phyloP scores from a whole-genome alignment of 352 stramenopile genomes.

The Globisporangium viniferum region DNA sequence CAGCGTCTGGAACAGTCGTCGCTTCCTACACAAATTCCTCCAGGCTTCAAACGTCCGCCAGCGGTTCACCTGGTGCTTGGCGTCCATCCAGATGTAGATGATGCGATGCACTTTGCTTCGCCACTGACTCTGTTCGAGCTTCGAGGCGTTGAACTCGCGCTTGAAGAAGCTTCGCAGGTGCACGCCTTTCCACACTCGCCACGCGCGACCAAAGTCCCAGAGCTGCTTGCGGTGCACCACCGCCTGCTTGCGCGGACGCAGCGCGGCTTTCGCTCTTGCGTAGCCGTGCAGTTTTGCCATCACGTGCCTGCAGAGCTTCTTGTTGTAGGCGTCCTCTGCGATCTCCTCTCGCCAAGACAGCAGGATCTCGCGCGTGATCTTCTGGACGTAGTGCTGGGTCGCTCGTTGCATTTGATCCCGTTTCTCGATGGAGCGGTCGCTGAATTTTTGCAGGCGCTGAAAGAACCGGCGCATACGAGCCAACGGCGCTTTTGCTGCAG shows the following conservation, averaged over 20 bases:
- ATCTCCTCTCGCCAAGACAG: constrained; percentile 51
- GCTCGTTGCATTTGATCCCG: constrained; percentile 21
- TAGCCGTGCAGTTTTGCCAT: constrained; percentile 32
- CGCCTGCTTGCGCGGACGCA: constrained; percentile 36
- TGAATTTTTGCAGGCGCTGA: constrained; percentile 28
- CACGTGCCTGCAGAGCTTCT: constrained; percentile 37
- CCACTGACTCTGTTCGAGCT: constrained; percentile 47
- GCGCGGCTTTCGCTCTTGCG: constrained; percentile 26
- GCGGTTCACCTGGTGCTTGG: constrained; percentile 21
- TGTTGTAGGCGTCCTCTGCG: constrained; percentile 33
- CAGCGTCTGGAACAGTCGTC: constrained; percentile 48
- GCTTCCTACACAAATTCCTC: constrained; percentile 39
- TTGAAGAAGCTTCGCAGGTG: constrained; percentile 57
- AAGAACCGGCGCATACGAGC: constrained; percentile 53
- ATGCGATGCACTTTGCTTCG: constrained; percentile 43
- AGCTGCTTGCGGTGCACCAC: constrained; percentile 17
- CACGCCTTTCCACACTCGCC: constrained; percentile 46
- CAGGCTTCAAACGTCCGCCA: constrained; percentile 50
- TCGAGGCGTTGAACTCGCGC: constrained; percentile 45
- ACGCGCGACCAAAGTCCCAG: constrained; percentile 27
- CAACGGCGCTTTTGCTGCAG: constrained; percentile 42
- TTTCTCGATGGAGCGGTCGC: constrained; percentile 16
- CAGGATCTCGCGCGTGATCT: constrained; percentile 15
- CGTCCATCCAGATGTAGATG: constrained; percentile 48
- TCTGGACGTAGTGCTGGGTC: constrained; percentile 15